Conservation (phyloP, 495 filamentous ascomycete species). For the Penicillium silybi region DNA sequence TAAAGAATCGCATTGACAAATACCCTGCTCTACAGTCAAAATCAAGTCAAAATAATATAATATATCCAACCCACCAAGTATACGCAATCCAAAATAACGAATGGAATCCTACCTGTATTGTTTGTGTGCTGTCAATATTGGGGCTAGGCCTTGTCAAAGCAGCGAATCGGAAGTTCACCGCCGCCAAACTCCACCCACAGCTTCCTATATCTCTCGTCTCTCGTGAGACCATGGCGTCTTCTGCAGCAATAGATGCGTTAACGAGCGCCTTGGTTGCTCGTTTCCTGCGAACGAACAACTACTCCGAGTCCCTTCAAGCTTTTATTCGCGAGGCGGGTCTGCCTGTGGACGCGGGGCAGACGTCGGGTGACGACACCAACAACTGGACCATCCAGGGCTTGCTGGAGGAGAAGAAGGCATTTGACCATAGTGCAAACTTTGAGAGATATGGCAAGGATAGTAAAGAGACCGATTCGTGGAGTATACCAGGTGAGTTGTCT, state of each 20-base stretch:
- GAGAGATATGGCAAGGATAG: constrained; percentile 47
- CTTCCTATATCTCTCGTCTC: background rate
- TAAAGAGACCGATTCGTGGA: constrained; percentile 43
- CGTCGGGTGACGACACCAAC: constrained; percentile 39
- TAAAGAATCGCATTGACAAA: background rate
- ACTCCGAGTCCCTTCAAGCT: constrained; percentile 53
- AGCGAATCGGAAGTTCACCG: background rate
- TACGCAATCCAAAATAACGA: too few relatives aligned
- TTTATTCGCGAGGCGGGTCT: constrained; percentile 63
- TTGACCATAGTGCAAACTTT: constrained; percentile 53
- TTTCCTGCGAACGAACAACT: constrained; percentile 58
- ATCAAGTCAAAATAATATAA: background rate
- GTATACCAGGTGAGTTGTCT: constrained; percentile 41
- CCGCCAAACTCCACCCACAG: background rate
- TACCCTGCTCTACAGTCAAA: background rate
- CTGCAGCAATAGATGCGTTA: constrained; percentile 22
- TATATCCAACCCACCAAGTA: background rate
- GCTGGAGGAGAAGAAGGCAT: constrained; percentile 62
- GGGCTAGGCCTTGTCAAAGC: background rate
- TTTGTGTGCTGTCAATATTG: background rate
- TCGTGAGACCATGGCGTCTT: constrained; percentile 15
- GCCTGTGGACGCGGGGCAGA: constrained; percentile 36
- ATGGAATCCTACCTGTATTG: background rate
- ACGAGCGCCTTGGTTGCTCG: constrained; percentile 55
- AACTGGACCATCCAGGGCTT: constrained; percentile 60